Conservation (phyloP, 306 rosid genomes). For the Heteromeles arbutifolia region DNA sequence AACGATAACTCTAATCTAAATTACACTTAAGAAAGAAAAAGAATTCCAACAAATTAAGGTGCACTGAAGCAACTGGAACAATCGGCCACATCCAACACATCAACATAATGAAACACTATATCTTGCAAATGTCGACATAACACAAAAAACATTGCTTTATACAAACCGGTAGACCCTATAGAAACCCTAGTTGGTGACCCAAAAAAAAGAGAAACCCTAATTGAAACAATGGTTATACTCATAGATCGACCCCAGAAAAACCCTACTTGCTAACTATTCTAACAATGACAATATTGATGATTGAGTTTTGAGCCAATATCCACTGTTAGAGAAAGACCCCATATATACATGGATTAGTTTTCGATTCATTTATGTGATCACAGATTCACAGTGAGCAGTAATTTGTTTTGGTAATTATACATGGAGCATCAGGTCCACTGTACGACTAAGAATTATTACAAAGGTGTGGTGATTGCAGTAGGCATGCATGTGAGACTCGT, state of each 20-base stretch:
- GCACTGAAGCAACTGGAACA: too few relatives aligned
- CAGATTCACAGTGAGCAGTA: not conserved
- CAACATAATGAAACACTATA: too few relatives aligned
- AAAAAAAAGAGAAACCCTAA: too few relatives aligned
- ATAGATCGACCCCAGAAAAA: not conserved
- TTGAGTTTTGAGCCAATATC: not conserved
- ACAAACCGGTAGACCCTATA: too few relatives aligned
- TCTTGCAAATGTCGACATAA: too few relatives aligned
- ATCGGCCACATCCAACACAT: too few relatives aligned
- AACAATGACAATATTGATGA: not conserved
- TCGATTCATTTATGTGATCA: not conserved
- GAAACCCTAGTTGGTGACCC: too few relatives aligned
- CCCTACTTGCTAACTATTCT: not conserved
- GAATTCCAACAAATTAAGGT: too few relatives aligned
- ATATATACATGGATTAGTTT: not conserved
- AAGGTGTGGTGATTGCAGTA: not conserved
- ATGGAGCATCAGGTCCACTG: conserved; percentile 5
- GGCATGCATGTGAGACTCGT: conserved; percentile 22
- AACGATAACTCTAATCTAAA: too few relatives aligned
- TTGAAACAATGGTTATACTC: too few relatives aligned
- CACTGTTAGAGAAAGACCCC: not conserved
- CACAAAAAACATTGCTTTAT: too few relatives aligned
- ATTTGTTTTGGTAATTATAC: not conserved
- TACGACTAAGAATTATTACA: not conserved
- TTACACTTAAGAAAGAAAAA: too few relatives aligned